A percentile compares a stretch with the other conserved stretches of the same genome.
Conservation (phyloP, 331 rosid genomes). For the Rosa hybrid region DNA sequence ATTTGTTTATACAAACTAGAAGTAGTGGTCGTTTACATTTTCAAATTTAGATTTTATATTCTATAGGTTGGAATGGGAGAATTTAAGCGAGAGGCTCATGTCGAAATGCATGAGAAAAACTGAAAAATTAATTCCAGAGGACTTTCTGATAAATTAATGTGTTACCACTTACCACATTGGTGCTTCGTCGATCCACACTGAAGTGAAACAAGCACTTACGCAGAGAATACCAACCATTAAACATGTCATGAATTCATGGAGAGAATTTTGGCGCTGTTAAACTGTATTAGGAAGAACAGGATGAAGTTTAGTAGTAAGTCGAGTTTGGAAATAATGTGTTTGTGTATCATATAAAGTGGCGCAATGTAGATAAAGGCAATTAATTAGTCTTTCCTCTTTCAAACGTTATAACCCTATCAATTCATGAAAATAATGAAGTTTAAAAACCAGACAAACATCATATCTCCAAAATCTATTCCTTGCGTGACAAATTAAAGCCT, state of each 20-base stretch:
- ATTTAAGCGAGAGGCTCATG: constrained; percentile 40
- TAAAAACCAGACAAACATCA: no score
- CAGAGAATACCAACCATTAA: no score
- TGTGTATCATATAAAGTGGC: not conserved
- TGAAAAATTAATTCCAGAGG: not conserved
- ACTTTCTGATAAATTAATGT: no score
- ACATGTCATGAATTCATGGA: no score
- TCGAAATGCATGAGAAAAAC: constrained; percentile 23
- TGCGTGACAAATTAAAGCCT: no score
- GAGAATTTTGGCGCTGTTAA: no score
- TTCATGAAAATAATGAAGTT: no score
- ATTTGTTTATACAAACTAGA: not conserved
- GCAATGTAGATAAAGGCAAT: not conserved
- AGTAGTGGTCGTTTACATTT: not conserved
- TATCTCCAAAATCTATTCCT: no score
- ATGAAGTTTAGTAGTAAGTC: no score
- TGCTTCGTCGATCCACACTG: not conserved
- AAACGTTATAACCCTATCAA: no score
- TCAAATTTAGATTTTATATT: not conserved
- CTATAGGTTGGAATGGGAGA: constrained; percentile 33
- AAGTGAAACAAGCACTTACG: no score
- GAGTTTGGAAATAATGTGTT: not conserved
- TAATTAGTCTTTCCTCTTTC: not conserved
- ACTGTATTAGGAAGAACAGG: not conserved
- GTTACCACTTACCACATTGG: not conserved